These are phyloP conservation scores for Phytopythium litorale DNA, from an alignment of 352 stramenopile genomes.

Conservation along the genomic window DNA sequence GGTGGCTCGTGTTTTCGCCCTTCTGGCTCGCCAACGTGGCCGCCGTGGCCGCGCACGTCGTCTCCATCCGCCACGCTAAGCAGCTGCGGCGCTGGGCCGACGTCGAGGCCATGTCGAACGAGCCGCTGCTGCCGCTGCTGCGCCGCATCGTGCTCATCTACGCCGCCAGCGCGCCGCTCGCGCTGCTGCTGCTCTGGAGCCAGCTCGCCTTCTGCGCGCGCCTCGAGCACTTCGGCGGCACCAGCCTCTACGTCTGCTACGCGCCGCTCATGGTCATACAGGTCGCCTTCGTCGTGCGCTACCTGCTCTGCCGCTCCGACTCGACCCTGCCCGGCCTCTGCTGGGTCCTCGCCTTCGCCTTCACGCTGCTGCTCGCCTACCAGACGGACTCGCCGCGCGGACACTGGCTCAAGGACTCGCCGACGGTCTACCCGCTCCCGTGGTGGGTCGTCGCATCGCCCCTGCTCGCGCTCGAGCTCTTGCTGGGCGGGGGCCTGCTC, in stretches of 20 bases:
- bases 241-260: constrained; percentile 77
- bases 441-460: constrained; percentile 71
- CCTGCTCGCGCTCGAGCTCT: constrained; percentile 58
- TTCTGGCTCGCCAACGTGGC: constrained; percentile 77
- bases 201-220: constrained; percentile 79
- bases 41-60: constrained; percentile 56
- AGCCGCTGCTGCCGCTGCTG: constrained; percentile 73
- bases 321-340: constrained; percentile 70
- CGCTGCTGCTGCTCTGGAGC: constrained; percentile 72
- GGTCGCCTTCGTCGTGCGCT: constrained; percentile 73
- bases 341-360: constrained; percentile 77
- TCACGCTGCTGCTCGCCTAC: constrained; percentile 74
- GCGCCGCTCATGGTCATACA: constrained; percentile 79
- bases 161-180: constrained; percentile 65
- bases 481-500: constrained; percentile 48
- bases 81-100: constrained; percentile 72
- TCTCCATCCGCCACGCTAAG: constrained; percentile 62
- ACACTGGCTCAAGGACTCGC: constrained; percentile 13
- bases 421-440: constrained; percentile 39
- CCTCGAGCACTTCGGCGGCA: constrained; percentile 43
- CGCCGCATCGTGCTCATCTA: constrained; percentile 76
- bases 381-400: constrained; percentile 60
- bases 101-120: constrained; percentile 76
- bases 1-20: constrained; percentile 77
- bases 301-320: constrained; percentile 75